Evolutionary conservation across 768 basidiomycete species (phyloP), one percentile per base, ranked within the genome.

Genomic region (Panus rudis): DNA sequence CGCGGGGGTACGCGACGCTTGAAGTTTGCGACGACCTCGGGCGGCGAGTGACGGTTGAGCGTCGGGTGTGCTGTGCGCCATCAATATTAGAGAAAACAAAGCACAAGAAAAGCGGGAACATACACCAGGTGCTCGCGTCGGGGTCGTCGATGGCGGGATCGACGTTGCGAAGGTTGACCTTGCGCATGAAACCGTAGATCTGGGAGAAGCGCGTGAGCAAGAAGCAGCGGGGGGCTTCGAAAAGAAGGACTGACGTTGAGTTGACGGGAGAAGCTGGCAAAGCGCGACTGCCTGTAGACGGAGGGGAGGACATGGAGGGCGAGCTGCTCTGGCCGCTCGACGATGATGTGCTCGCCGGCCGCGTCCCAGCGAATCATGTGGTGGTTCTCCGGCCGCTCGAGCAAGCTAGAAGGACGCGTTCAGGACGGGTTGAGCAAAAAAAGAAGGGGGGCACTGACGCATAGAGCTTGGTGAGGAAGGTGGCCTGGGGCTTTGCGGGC

Each of bases 111-210:
- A 39, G 31, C 41, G 37, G 46, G 21, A 41, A 78, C 91, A 62
- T 71, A 93, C 91, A 92, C 92, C 92, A 96, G 50, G 91, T 92
- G 63, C 88, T 92, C 12, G 91, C 92, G 68, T 96, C 92, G 49
- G 91, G 91, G 67, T 94, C 92, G 67, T 89, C 86, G 53, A 92
- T 92, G 49, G 87, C 89, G 50, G 88, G 87, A 71, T 93, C 91
- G 63, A 92, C 85, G 68, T 93, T 92, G 62, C 89, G 84, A 55
- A 93, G 74, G 71, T 92, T 93, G 61, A 94, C 88, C 66, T 94
- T 93, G 67, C 92, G 90, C 89, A 93, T 93, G 73, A 92, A 96
- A 52, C 92, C 92, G 71, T 96, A 96, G 67, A 96, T 96, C 92
- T 94, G 53, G 17, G 41, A 25, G 34, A n/a, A 41, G 3, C 20